Percentiles rank a stretch among this genome's conserved stretches.
These are phyloP conservation scores for Nitzschia sp. DNA, from an alignment of 108 stramenopile genomes.

Conservation along the genomic window DNA sequence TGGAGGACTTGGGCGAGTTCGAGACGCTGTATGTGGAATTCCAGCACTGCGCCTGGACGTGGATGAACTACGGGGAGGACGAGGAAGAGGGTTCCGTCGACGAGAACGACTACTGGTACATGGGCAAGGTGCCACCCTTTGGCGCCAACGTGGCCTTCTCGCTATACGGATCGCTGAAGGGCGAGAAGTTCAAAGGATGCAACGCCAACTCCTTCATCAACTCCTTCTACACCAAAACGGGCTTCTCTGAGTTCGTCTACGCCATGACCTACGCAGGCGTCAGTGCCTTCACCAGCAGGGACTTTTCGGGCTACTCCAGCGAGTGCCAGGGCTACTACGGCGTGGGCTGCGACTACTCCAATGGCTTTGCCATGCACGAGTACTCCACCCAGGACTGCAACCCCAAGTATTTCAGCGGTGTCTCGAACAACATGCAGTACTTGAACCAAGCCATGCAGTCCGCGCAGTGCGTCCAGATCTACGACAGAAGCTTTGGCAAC, in stretches of 20 bases:
- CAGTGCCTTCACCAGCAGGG: not conserved
- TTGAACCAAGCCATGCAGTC: constrained; percentile 23
- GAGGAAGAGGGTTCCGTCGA: constrained; percentile 29
- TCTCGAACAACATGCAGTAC: constrained; percentile 19
- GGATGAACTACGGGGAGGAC: constrained; percentile 26
- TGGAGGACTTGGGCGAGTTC: constrained; percentile 48
- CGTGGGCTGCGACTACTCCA: constrained; percentile 27
- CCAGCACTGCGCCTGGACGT: constrained; percentile 48
- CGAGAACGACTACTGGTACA: constrained; percentile 53
- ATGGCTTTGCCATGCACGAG: constrained; percentile 25
- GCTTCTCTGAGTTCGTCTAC: constrained; percentile 29
- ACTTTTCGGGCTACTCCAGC: constrained; percentile 27
- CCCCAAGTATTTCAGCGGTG: constrained; percentile 24
- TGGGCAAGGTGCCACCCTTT: constrained; percentile 43
- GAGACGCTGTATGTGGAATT: constrained; percentile 41
- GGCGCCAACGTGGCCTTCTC: constrained; percentile 65
- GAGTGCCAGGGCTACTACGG: constrained; percentile 28
- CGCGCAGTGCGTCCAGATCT: constrained; percentile 37
- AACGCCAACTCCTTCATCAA: constrained; percentile 53
- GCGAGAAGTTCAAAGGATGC: constrained; percentile 27
- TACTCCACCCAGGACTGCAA: constrained; percentile 23
- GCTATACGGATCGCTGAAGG: constrained; percentile 49
- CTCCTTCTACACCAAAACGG: constrained; percentile 55
- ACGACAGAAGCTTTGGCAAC: constrained; percentile 16
- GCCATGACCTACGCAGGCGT: constrained; percentile 39